A percentile compares a stretch with the other conserved stretches of the same genome.
Evolutionary conservation across 805 yeast genomes (phyloP).

Genomic region (Zygosaccharomyces siamensis): DNA sequence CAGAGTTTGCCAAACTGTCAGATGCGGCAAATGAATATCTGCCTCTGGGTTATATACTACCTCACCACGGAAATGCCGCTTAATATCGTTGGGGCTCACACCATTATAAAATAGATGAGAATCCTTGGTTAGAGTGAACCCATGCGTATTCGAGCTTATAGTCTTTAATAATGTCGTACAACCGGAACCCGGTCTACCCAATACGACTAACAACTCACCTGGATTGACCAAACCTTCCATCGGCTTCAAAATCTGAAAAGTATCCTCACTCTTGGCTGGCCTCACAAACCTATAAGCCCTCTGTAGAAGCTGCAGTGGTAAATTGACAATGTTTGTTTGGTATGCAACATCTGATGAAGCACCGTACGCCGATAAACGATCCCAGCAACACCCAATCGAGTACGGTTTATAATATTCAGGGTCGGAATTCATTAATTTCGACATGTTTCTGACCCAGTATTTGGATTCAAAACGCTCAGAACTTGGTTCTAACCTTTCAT

Average conservation of each 20-base stretch:
- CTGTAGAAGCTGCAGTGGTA: slow-evolving; percentile 31
- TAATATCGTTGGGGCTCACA: slow-evolving; percentile 46
- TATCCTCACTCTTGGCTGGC: slow-evolving; percentile 25
- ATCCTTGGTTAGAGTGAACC: slow-evolving; percentile 46
- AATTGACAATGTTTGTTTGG: slow-evolving; percentile 53
- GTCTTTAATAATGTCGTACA: slow-evolving; percentile 64
- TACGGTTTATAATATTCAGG: slow-evolving; percentile 61
- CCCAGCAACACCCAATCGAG: slow-evolving; percentile 55
- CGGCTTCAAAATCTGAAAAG: slow-evolving; percentile 53
- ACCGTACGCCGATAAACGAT: slow-evolving; percentile 56
- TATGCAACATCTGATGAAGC: slow-evolving; percentile 64
- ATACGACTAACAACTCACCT: slow-evolving; percentile 63
- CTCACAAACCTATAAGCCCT: slow-evolving; percentile 22
- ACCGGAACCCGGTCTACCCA: slow-evolving; percentile 79
- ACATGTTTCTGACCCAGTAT: slow-evolving; percentile 63
- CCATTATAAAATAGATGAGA: slow-evolving; percentile 52
- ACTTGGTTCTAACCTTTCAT: slow-evolving; percentile 53
- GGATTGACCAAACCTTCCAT: slow-evolving; percentile 61
- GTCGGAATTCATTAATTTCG: slow-evolving; percentile 48
- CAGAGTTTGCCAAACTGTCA: slow-evolving; percentile 63
- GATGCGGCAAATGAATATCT: slow-evolving; percentile 63
- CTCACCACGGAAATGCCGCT: slow-evolving; percentile 56
- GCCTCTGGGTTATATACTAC: slow-evolving; percentile 66
- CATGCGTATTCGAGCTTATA: slow-evolving; percentile 54
- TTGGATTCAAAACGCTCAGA: slow-evolving; percentile 54